Evolutionary conservation across 164 flowering plant genomes (phyloP).

Genomic region (Warburgia ugandensis): DNA sequence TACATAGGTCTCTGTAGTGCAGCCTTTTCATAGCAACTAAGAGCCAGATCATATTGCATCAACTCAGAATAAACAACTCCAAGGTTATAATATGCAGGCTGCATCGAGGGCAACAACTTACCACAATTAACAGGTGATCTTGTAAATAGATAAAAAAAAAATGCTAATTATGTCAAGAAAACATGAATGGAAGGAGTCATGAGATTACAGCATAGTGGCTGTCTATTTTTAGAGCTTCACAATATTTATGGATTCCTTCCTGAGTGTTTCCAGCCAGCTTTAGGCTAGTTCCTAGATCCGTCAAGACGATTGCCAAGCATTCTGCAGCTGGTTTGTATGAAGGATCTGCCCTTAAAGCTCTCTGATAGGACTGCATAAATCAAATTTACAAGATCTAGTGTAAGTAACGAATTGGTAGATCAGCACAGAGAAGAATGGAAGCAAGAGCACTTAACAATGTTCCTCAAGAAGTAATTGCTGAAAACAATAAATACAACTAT

Average conservation of each 20-base stretch:
- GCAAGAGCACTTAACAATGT: too few relatives aligned
- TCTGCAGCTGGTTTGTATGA: slow-evolving; percentile 92
- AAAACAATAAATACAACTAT: too few relatives aligned
- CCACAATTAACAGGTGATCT: slow-evolving; percentile 2
- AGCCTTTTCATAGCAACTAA: slow-evolving; percentile 92
- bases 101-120: slow-evolving; percentile 23
- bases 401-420: background rate
- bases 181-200: too few relatives aligned
- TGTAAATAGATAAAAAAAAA: background rate
- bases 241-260: slow-evolving; percentile 92
- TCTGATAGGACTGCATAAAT: slow-evolving; percentile 73
- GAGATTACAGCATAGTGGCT: slow-evolving; percentile 93
- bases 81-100: slow-evolving; percentile 99
- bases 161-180: slow-evolving; percentile 2
- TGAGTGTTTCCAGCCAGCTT: slow-evolving; percentile 97
- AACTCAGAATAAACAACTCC: slow-evolving; percentile 98
- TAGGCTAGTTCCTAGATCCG: slow-evolving; percentile 95
- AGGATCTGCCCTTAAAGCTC: slow-evolving; percentile 77
- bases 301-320: slow-evolving; percentile 88
- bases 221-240: slow-evolving; percentile 88
- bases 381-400: slow-evolving; percentile 1
- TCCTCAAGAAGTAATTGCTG: too few relatives aligned
- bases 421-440: background rate
- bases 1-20: slow-evolving; percentile 95
- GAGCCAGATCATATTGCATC: slow-evolving; percentile 95